These are phyloP conservation scores for Backusella morwellensis DNA, from an alignment of 192 early-diverging fungal species.

Conservation along the genomic window DNA sequence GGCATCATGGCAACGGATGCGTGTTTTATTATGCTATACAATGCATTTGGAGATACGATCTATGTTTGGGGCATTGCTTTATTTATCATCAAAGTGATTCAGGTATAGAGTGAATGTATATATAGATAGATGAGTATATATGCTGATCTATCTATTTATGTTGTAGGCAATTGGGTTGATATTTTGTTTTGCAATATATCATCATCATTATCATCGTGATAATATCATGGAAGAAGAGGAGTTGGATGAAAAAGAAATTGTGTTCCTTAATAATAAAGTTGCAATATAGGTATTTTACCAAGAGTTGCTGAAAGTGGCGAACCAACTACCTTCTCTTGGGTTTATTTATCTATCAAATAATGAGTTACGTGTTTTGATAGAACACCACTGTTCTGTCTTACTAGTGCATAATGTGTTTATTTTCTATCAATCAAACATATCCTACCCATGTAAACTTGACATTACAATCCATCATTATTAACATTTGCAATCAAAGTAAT, in stretches of 20 bases:
- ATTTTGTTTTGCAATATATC: neutral
- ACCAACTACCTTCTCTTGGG: too few relatives aligned
- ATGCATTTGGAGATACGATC: neutral
- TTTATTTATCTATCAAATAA: too few relatives aligned
- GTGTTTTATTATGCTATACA: neutral
- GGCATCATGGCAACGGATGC: neutral
- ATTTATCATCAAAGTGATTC: constrained; percentile 11
- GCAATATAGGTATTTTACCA: too few relatives aligned
- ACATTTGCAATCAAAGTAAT: too few relatives aligned
- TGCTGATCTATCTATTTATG: neutral
- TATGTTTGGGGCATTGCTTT: constrained; percentile 9
- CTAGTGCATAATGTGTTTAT: too few relatives aligned
- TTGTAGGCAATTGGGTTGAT: constrained; percentile 10
- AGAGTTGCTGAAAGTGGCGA: too few relatives aligned
- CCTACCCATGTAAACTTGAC: too few relatives aligned
- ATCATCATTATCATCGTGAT: neutral
- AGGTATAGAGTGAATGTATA: constrained; percentile 1
- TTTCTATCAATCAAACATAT: too few relatives aligned
- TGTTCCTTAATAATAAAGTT: neutral
- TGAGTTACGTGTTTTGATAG: too few relatives aligned
- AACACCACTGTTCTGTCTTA: too few relatives aligned
- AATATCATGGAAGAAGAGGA: neutral
- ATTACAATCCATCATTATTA: too few relatives aligned
- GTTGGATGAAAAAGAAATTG: neutral
- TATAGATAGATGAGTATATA: neutral